phyloP scores from a whole-genome alignment of 306 rosid genomes.

The Quercus parvula region DNA sequence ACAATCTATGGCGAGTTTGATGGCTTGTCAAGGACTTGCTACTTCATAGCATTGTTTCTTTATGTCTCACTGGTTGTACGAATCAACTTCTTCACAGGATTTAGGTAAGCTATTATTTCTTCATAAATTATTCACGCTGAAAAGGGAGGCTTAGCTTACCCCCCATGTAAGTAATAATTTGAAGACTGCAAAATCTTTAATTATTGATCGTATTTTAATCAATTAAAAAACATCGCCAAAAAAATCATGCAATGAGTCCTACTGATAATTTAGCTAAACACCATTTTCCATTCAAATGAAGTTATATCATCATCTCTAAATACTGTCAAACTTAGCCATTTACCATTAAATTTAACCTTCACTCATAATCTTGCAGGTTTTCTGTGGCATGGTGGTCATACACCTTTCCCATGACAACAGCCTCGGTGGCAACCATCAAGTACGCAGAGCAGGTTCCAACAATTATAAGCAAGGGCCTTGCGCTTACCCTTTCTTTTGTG shows the following conservation, averaged over 20 bases:
- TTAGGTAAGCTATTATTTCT: constrained; percentile 43
- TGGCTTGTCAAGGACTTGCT: constrained; percentile 68
- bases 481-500: constrained; percentile 62
- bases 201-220: too few relatives aligned
- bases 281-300: too few relatives aligned
- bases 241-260: too few relatives aligned
- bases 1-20: constrained; percentile 65
- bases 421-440: constrained; percentile 69
- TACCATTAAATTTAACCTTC: neutral
- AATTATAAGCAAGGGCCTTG: constrained; percentile 61
- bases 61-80: constrained; percentile 62
- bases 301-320: too few relatives aligned
- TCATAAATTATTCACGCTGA: neutral
- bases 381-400: constrained; percentile 95
- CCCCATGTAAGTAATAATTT: too few relatives aligned
- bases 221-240: too few relatives aligned
- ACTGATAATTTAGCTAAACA: too few relatives aligned
- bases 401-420: constrained; percentile 84
- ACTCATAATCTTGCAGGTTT: constrained; percentile 46
- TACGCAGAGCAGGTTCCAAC: constrained; percentile 77
- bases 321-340: neutral
- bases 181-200: too few relatives aligned
- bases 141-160: too few relatives aligned
- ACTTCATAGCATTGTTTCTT: constrained; percentile 83
- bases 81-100: constrained; percentile 82